These are phyloP conservation scores for Sedum album DNA, from an alignment of 164 flowering plant genomes.

Conservation along the genomic window DNA sequence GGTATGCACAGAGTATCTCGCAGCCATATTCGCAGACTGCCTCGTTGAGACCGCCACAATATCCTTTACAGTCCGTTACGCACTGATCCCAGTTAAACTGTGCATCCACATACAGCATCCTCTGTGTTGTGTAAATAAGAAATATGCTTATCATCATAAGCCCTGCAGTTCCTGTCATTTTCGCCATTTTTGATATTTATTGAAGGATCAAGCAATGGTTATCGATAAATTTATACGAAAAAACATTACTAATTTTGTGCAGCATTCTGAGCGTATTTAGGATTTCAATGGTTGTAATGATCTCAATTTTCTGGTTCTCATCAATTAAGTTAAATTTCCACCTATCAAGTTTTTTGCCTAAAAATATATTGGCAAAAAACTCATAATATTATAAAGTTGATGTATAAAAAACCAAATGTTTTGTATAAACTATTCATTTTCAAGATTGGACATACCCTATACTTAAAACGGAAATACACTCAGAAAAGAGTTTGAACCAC, in stretches of 20 bases:
- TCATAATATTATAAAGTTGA: too few species aligned
- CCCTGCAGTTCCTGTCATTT: background rate
- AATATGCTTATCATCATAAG: background rate
- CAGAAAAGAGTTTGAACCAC: too few species aligned
- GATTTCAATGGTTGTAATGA: background rate
- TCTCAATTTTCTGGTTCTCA: background rate
- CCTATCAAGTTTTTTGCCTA: background rate
- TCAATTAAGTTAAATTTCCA: background rate
- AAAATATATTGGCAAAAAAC: too few species aligned
- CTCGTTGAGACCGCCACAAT: background rate
- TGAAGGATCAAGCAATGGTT: background rate
- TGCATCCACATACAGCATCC: background rate
- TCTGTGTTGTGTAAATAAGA: background rate
- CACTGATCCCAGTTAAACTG: background rate
- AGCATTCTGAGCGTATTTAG: background rate
- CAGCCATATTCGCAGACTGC: too few species aligned
- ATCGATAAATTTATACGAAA: background rate
- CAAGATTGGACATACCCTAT: too few species aligned
- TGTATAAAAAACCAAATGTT: too few species aligned
- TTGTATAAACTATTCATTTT: too few species aligned
- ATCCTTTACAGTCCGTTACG: background rate
- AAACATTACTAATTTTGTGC: background rate
- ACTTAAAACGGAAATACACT: too few species aligned
- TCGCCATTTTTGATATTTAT: background rate
- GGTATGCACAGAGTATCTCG: background rate